Evolutionary conservation across 108 stramenopile genomes (phyloP).

Genomic region (Nitzschia palea): DNA sequence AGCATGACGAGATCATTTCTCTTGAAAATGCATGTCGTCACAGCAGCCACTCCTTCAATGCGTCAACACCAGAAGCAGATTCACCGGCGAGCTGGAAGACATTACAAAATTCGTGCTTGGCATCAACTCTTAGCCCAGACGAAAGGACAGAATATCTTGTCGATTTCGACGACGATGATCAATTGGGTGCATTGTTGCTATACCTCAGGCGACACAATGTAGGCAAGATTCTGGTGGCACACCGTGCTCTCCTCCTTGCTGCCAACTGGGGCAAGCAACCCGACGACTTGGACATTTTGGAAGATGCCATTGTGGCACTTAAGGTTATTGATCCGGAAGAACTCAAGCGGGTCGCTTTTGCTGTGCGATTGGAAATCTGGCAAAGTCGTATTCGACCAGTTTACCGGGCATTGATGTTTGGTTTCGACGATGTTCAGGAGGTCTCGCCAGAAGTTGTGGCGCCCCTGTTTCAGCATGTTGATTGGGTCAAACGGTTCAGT

Average conservation of each 20-base stretch:
- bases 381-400: slow-evolving; percentile 61
- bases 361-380: slow-evolving; percentile 67
- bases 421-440: slow-evolving; percentile 74
- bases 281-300: slow-evolving; percentile 38
- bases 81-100: slow-evolving; percentile 25
- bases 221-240: slow-evolving; percentile 54
- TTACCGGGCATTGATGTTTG: slow-evolving; percentile 71
- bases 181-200: slow-evolving; percentile 44
- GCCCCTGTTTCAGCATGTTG: slow-evolving; percentile 49
- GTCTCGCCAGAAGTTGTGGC: slow-evolving; percentile 44
- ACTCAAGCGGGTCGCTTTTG: slow-evolving; percentile 31
- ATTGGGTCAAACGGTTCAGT: slow-evolving; percentile 57
- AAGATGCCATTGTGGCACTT: slow-evolving; percentile 50
- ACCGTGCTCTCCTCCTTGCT: slow-evolving; percentile 70
- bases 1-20: slow-evolving; percentile 58
- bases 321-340: slow-evolving; percentile 38
- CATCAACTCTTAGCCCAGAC: slow-evolving; percentile 28
- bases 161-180: slow-evolving; percentile 39
- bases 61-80: slow-evolving; percentile 62
- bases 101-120: slow-evolving; percentile 48
- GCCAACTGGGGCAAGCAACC: slow-evolving; percentile 61
- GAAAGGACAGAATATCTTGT: slow-evolving; percentile 41
- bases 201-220: slow-evolving; percentile 39
- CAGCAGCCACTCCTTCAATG: slow-evolving; percentile 61
- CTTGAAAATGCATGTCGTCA: slow-evolving; percentile 70